Evolutionary conservation across 2,329 filamentous ascomycete genomes (phyloP).

Genomic region (Neopestalotiopsis sp.): DNA sequence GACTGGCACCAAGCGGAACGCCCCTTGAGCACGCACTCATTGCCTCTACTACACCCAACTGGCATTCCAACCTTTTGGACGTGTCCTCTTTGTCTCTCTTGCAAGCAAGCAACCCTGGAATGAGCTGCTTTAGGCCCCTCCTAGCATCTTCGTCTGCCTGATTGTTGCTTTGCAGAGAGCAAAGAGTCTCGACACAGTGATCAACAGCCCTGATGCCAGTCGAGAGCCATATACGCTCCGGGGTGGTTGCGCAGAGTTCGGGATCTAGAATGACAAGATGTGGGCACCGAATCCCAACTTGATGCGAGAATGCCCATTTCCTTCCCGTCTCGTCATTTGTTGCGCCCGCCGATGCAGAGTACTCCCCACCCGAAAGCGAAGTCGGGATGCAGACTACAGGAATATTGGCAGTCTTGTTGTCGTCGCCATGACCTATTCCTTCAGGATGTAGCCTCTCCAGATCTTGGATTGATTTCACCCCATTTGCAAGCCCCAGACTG

Average conservation of each 20-base stretch:
- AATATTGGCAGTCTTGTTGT: slow-evolving; percentile 31
- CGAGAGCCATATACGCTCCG: slow-evolving; percentile 58
- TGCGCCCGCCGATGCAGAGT: slow-evolving; percentile 35
- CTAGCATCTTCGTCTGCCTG: slow-evolving; percentile 26
- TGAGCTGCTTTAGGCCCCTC: slow-evolving; percentile 25
- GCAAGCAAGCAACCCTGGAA: slow-evolving; percentile 28
- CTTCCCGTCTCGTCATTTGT: slow-evolving; percentile 32
- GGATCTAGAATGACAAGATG: slow-evolving; percentile 62
- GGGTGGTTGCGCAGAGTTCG: slow-evolving; percentile 54
- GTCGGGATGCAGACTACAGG: slow-evolving; percentile 41
- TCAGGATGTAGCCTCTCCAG: slow-evolving; percentile 41
- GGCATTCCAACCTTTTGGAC: slow-evolving; percentile 50
- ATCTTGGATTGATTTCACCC: slow-evolving; percentile 40
- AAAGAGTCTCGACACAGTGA: slow-evolving; percentile 38
- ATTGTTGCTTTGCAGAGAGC: slow-evolving; percentile 28
- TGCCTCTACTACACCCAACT: slow-evolving; percentile 56
- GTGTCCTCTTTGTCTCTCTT: slow-evolving; percentile 37
- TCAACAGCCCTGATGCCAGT: slow-evolving; percentile 50
- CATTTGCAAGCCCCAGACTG: slow-evolving; percentile 54
- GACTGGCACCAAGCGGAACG: slow-evolving; percentile 52
- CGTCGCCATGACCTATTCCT: slow-evolving; percentile 27
- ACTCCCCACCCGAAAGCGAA: slow-evolving; percentile 42
- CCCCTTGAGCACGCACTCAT: slow-evolving; percentile 50
- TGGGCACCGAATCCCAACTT: slow-evolving; percentile 44
- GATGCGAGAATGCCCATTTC: slow-evolving; percentile 34